A percentile compares a stretch with the other conserved stretches of the same genome.
Evolutionary conservation across 2,329 filamentous ascomycete genomes (phyloP).

Genomic region (Botrytis medusae): DNA sequence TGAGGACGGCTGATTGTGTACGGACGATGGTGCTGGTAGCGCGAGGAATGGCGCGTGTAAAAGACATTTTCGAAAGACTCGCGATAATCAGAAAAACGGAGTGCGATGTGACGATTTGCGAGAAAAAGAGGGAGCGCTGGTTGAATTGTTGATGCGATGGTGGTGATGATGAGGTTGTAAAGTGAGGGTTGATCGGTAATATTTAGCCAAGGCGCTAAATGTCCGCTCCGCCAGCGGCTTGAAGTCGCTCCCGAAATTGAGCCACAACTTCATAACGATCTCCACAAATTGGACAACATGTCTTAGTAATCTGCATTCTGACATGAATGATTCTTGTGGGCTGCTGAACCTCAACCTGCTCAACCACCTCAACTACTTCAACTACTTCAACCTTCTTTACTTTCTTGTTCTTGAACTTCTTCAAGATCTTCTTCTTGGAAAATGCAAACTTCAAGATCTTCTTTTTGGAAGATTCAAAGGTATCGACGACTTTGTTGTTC

Average conservation of each 20-base stretch:
- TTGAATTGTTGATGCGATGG: background rate
- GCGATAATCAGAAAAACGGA: too few relatives aligned
- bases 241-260: background rate
- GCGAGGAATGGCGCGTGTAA: slow-evolving; percentile 17
- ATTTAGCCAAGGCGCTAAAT: slow-evolving; percentile 17
- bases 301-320: background rate
- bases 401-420: background rate
- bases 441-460: background rate
- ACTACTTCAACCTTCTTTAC: background rate
- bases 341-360: background rate
- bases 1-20: slow-evolving; percentile 1
- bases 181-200: slow-evolving; percentile 14
- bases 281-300: background rate
- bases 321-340: background rate
- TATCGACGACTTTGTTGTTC: background rate
- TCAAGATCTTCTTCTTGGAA: background rate
- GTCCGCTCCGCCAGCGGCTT: background rate
- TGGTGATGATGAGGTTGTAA: background rate
- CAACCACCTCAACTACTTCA: background rate
- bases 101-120: background rate
- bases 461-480: background rate
- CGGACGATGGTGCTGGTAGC: slow-evolving; percentile 1
- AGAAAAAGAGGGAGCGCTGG: background rate
- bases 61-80: background rate
- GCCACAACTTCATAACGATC: background rate